Percentiles rank a stretch among this genome's conserved stretches.
Conservation (phyloP, 495 filamentous ascomycete species). For the Talaromyces stipitatus region DNA sequence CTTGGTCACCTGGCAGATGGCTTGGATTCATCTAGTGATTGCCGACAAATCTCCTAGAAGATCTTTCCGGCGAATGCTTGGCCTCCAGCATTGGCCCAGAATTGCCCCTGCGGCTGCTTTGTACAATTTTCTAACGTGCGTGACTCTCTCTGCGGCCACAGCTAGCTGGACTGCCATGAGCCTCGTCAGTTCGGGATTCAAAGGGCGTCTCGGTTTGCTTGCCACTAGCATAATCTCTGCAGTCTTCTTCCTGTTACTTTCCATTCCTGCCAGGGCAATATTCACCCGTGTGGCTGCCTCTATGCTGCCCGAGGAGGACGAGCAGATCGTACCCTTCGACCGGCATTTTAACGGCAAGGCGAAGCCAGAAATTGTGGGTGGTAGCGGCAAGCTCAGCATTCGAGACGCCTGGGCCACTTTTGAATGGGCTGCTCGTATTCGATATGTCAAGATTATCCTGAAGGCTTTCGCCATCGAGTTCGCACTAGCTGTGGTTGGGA, state of each 20-base stretch:
- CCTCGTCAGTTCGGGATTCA: neutral
- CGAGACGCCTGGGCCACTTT: constrained; percentile 66
- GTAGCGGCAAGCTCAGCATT: constrained; percentile 58
- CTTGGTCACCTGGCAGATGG: neutral
- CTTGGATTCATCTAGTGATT: neutral
- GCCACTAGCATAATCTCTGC: too few species aligned
- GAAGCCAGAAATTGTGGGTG: constrained; percentile 54
- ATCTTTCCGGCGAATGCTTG: neutral
- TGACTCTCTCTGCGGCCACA: neutral
- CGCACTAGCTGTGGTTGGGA: too few species aligned
- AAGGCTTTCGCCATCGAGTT: neutral
- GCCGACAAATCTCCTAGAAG: neutral
- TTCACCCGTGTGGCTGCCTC: constrained; percentile 43
- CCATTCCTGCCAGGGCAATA: too few species aligned
- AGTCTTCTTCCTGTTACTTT: constrained; percentile 37
- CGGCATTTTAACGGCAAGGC: constrained; percentile 40
- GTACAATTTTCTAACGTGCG: neutral
- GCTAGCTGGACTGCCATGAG: constrained; percentile 14
- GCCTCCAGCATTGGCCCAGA: neutral
- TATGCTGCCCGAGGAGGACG: constrained; percentile 40
- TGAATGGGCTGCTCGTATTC: constrained; percentile 51
- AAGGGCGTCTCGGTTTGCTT: constrained; percentile 9
- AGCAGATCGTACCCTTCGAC: constrained; percentile 44
- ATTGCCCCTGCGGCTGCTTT: neutral
- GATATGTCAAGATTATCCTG: constrained; percentile 56